Conservation (phyloP, 2,329 filamentous ascomycete species). For the Monosporascus cannonballus region DNA sequence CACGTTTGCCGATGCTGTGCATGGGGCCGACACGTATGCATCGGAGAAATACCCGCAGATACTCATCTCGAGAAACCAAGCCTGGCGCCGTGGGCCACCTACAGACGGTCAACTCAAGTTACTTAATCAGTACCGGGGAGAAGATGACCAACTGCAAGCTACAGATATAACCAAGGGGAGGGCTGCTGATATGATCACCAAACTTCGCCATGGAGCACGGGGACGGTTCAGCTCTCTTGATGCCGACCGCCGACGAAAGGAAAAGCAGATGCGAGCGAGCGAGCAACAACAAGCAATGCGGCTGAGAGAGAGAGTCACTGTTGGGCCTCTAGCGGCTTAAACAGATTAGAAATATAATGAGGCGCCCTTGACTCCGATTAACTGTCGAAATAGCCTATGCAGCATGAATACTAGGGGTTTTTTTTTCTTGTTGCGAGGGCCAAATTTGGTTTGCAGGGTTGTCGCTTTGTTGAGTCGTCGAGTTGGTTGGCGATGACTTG, state of each 20-base stretch:
- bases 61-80: conserved; percentile 59
- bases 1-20: conserved; percentile 69
- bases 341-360: not conserved
- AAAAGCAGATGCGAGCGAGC: conserved; percentile 28
- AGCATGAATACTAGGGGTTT: too few relatives aligned
- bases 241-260: conserved; percentile 44
- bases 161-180: conserved; percentile 68
- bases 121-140: conserved; percentile 58
- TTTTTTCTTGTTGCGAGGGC: too few relatives aligned
- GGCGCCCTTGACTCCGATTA: too few relatives aligned
- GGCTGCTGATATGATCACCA: conserved; percentile 87
- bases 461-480: too few relatives aligned
- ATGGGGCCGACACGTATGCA: conserved; percentile 79
- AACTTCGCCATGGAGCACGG: conserved; percentile 75
- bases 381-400: too few relatives aligned
- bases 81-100: conserved; percentile 66
- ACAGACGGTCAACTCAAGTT: conserved; percentile 60
- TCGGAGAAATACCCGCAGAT: conserved; percentile 56
- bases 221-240: conserved; percentile 52
- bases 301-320: conserved; percentile 45
- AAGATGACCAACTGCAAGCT: conserved; percentile 46
- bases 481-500: too few relatives aligned
- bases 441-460: too few relatives aligned
- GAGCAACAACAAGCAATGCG: conserved; percentile 34
- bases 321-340: conserved; percentile 43